These are phyloP conservation scores for Litsea cubeba DNA, from an alignment of 164 flowering plant species.

Conservation along the genomic window DNA sequence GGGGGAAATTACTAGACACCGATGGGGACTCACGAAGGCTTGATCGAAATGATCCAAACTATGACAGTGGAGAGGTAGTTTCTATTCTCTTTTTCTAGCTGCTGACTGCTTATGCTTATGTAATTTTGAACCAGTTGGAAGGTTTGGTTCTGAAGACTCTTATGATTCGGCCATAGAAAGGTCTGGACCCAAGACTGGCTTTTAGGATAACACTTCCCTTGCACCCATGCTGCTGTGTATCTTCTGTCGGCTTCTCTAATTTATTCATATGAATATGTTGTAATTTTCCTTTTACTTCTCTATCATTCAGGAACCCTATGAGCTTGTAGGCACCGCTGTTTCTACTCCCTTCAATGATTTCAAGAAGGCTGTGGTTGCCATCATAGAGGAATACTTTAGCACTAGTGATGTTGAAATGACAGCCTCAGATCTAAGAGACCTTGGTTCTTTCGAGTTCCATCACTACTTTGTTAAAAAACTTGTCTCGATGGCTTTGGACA, in stretches of 20 bases:
- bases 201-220: not conserved
- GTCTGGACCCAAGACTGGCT: not conserved
- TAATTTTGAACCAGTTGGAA: not conserved
- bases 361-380: constrained; percentile 78
- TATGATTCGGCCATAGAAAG: not conserved
- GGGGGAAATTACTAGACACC: constrained; percentile 96
- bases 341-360: constrained; percentile 88
- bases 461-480: constrained; percentile 89
- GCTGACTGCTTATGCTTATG: not conserved
- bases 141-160: not conserved
- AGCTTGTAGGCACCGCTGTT: constrained; percentile 71
- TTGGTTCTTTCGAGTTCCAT: constrained; percentile 79
- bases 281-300: not conserved
- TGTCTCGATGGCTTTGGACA: constrained; percentile 93
- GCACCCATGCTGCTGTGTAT: not conserved
- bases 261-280: not conserved
- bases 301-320: constrained; percentile 77
- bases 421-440: constrained; percentile 79
- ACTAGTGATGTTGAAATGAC: constrained; percentile 79
- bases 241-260: not conserved
- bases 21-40: constrained; percentile 59
- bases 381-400: constrained; percentile 92
- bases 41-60: constrained; percentile 97
- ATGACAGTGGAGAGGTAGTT: constrained; percentile 96
- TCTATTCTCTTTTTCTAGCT: not conserved